Conservation (phyloP, 2,329 filamentous ascomycete genomes). For the Microdochium paspali region DNA sequence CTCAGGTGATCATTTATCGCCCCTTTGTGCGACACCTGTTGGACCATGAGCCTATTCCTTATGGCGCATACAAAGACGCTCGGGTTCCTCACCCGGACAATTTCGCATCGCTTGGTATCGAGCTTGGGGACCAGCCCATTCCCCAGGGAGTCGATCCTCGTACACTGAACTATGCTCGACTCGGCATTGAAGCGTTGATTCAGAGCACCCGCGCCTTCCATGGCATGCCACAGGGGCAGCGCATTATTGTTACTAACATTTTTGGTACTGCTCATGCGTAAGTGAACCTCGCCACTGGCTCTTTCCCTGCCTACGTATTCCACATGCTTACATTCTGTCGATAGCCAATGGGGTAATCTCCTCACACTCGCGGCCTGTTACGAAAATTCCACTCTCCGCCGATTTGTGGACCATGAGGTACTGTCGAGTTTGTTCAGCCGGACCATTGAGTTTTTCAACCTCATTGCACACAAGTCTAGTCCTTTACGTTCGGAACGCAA, state of each 20-base stretch:
- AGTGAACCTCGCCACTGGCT: constrained; percentile 28
- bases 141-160: constrained; percentile 30
- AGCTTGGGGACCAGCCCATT: constrained; percentile 5
- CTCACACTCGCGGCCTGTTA: constrained; percentile 80
- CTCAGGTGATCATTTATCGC: constrained; percentile 79
- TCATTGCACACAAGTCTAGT: constrained; percentile 64
- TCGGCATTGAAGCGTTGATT: constrained; percentile 66
- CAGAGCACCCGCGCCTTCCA: constrained; percentile 80
- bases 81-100: constrained; percentile 6
- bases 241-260: constrained; percentile 86
- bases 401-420: constrained; percentile 43
- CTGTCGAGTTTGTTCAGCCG: constrained; percentile 55
- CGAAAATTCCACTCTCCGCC: constrained; percentile 51
- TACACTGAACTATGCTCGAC: constrained; percentile 44
- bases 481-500: constrained; percentile 64
- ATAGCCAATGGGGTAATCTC: constrained; percentile 92
- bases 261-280: constrained; percentile 95
- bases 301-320: constrained; percentile 1
- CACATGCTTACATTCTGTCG: constrained; percentile 11
- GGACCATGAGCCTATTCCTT: constrained; percentile 18
- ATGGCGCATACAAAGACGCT: constrained; percentile 12
- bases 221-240: constrained; percentile 44
- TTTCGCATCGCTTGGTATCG: constrained; percentile 4
- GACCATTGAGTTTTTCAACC: constrained; percentile 68
- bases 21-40: constrained; percentile 58